phyloP scores from a whole-genome alignment of 2,329 filamentous ascomycete species.

The Bipolaris oryzae region DNA sequence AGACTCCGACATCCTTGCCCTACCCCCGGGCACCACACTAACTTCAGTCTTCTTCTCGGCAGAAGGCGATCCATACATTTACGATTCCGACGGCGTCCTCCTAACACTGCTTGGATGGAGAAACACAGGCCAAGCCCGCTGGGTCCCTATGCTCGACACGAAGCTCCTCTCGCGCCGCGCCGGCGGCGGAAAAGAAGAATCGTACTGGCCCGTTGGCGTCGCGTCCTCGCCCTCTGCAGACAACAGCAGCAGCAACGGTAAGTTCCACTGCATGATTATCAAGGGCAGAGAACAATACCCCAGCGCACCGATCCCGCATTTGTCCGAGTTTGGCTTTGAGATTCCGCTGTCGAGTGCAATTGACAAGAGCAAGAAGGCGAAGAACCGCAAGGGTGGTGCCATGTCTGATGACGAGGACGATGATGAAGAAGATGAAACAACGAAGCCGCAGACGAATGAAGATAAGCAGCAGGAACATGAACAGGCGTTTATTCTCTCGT shows the following conservation, averaged over 20 bases:
- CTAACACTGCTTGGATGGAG: slow-evolving; percentile 92
- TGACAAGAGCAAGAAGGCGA: slow-evolving; percentile 35
- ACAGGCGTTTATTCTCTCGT: slow-evolving; percentile 78
- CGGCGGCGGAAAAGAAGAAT: slow-evolving; percentile 83
- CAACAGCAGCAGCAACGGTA: slow-evolving; percentile 82
- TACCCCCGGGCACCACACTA: slow-evolving; percentile 74
- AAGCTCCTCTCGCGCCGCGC: slow-evolving; percentile 80
- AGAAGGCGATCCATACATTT: slow-evolving; percentile 93
- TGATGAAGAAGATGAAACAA: slow-evolving; percentile 42
- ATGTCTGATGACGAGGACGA: slow-evolving; percentile 40
- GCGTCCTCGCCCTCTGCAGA: slow-evolving; percentile 63
- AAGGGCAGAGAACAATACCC: slow-evolving; percentile 87
- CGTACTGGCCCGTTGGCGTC: slow-evolving; percentile 94
- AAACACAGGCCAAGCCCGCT: slow-evolving; percentile 79
- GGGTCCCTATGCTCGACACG: slow-evolving; percentile 93
- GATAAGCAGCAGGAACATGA: slow-evolving; percentile 70
- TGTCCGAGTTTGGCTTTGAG: slow-evolving; percentile 92
- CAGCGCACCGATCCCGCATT: slow-evolving; percentile 86
- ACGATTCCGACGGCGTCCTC: slow-evolving; percentile 88
- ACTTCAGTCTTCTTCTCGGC: slow-evolving; percentile 91
- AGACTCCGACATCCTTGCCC: slow-evolving; percentile 87
- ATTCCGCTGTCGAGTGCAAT: slow-evolving; percentile 72
- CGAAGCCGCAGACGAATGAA: slow-evolving; percentile 20
- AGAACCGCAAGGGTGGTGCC: slow-evolving; percentile 40
- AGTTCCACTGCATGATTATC: slow-evolving; percentile 98